Conservation (phyloP, 768 basidiomycete genomes). For the Cubamyces sp. region DNA sequence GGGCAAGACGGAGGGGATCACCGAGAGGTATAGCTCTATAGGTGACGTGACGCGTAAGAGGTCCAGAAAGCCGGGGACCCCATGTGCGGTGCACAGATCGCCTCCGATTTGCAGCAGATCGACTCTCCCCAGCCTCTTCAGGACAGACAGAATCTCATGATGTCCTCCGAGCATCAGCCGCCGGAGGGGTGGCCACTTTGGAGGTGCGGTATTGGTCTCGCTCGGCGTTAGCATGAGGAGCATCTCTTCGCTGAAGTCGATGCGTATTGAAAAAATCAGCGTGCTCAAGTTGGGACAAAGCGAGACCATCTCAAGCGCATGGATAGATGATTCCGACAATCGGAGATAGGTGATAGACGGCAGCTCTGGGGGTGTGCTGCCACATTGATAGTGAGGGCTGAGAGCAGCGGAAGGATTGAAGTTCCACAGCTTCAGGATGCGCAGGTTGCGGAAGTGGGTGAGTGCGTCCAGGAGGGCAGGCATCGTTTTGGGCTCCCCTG, state of each 20-base stretch:
- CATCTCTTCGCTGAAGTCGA: not conserved
- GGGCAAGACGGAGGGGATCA: not conserved
- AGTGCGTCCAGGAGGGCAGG: not conserved
- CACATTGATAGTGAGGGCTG: not conserved
- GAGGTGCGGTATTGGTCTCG: not conserved
- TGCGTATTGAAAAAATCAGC: not conserved
- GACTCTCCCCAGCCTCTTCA: not conserved
- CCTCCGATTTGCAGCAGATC: constrained; percentile 9
- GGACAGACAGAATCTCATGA: not conserved
- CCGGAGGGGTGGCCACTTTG: constrained; percentile 1
- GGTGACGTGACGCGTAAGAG: constrained; percentile 11
- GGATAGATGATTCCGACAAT: not conserved
- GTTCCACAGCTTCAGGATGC: constrained; percentile 7
- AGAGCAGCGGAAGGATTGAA: not conserved
- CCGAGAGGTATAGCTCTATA: not conserved
- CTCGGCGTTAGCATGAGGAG: not conserved
- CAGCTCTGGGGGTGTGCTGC: not conserved
- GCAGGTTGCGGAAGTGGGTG: not conserved
- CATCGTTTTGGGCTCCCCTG: not conserved
- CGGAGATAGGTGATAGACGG: constrained; percentile 7
- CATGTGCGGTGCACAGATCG: not conserved
- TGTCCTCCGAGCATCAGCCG: constrained; percentile 5
- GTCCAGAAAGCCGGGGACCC: not conserved
- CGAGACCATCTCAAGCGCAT: constrained; percentile 11
- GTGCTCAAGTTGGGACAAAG: constrained; percentile 1